Evolutionary conservation across 2,329 filamentous ascomycete species (phyloP).

Genomic region (Alternaria viburni): DNA sequence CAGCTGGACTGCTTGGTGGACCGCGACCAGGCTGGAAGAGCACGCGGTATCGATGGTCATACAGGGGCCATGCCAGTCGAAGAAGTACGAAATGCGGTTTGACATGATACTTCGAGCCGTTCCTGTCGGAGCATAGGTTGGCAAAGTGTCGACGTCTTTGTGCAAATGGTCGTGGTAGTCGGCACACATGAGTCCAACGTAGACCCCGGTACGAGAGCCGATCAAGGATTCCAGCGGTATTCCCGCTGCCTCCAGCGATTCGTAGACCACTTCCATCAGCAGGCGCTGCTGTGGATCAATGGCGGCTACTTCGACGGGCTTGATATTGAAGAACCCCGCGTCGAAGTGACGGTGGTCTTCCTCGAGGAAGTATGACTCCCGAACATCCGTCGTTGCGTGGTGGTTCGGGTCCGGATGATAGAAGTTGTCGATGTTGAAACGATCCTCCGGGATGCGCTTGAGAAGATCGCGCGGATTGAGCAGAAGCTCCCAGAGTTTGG

Average conservation of each 20-base stretch:
- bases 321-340: conserved; percentile 39
- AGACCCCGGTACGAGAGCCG: conserved; percentile 38
- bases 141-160: background rate
- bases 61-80: conserved; percentile 45
- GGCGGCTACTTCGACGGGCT: conserved; percentile 29
- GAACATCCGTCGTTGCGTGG: conserved; percentile 41
- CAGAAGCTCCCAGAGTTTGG: conserved; percentile 43
- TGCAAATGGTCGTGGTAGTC: background rate
- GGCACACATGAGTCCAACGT: conserved; percentile 27
- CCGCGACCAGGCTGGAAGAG: conserved; percentile 39
- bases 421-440: conserved; percentile 36
- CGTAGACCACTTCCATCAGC: conserved; percentile 43
- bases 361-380: conserved; percentile 20
- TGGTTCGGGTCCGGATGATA: conserved; percentile 35
- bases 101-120: conserved; percentile 17
- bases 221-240: conserved; percentile 9
- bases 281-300: conserved; percentile 45
- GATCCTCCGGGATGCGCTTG: conserved; percentile 31
- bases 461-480: conserved; percentile 35
- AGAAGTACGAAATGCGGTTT: conserved; percentile 48
- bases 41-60: conserved; percentile 51
- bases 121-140: background rate
- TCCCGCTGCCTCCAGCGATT: conserved; percentile 22
- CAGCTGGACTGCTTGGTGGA: conserved; percentile 25
- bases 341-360: conserved; percentile 37